These are phyloP conservation scores for Aspergillus sp. DNA, from an alignment of 2,329 filamentous ascomycete genomes.

Conservation along the genomic window DNA sequence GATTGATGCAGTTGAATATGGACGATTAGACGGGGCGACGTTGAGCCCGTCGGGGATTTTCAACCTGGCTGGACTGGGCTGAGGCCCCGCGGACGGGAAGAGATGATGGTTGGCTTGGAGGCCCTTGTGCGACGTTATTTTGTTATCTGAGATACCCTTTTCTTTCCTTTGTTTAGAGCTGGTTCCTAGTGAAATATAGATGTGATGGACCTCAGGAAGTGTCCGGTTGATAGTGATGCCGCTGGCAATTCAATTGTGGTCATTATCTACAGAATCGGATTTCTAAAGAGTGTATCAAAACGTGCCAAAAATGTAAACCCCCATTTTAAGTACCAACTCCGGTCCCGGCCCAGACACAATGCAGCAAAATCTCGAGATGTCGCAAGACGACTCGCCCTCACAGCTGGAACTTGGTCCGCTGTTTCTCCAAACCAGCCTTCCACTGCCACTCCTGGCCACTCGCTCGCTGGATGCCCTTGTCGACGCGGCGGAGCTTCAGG, in stretches of 20 bases:
- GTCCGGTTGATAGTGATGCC: not conserved
- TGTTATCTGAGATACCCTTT: conserved; percentile 1
- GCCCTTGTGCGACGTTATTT: not conserved
- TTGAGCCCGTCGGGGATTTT: not conserved
- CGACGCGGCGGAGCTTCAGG: conserved; percentile 83
- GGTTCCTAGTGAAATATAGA: not conserved
- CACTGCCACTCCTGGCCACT: conserved; percentile 91
- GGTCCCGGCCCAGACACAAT: not conserved
- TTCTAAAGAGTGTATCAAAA: not conserved
- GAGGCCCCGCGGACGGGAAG: not conserved
- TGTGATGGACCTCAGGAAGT: too few species aligned
- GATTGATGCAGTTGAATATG: not conserved
- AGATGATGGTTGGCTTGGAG: not conserved
- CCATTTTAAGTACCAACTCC: conserved; percentile 9
- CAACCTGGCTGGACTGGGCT: not conserved
- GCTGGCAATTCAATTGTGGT: not conserved
- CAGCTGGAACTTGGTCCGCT: conserved; percentile 88
- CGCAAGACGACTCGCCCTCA: conserved; percentile 38
- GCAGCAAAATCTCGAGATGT: conserved; percentile 9
- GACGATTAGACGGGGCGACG: not conserved
- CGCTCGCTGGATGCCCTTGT: conserved; percentile 77
- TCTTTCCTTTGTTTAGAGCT: not conserved
- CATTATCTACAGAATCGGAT: not conserved
- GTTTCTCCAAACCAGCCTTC: conserved; percentile 94
- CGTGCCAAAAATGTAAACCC: not conserved